A percentile compares a stretch with the other conserved stretches of the same genome.
These are phyloP conservation scores for Potentilla sterilis DNA, from an alignment of 306 rosid genomes.

Conservation along the genomic window DNA sequence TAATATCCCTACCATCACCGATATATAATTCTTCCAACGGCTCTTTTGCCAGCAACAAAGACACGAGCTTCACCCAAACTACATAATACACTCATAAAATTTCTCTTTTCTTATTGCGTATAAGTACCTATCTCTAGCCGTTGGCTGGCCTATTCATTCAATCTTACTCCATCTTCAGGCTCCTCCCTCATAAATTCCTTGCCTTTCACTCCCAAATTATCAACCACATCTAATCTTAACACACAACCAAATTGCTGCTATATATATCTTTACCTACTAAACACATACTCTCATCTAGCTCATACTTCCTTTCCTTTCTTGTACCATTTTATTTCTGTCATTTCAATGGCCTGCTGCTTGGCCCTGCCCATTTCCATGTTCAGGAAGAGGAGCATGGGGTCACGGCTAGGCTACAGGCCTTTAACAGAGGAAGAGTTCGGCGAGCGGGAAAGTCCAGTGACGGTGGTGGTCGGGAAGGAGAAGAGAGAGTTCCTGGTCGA, in stretches of 20 bases:
- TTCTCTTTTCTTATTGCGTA: not conserved
- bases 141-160: constrained; percentile 31
- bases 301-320: not conserved
- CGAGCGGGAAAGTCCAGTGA: constrained; percentile 45
- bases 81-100: not conserved
- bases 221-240: not conserved
- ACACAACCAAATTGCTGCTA: not conserved
- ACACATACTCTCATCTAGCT: not conserved
- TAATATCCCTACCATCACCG: not conserved
- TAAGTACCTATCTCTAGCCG: constrained; percentile 24
- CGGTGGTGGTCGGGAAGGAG: constrained; percentile 82
- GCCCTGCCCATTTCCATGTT: constrained; percentile 60
- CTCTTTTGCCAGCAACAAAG: not conserved
- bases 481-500: constrained; percentile 78
- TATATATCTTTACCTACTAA: not conserved
- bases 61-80: not conserved
- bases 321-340: not conserved
- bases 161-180: not conserved
- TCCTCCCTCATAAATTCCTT: constrained; percentile 21
- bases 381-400: constrained; percentile 46
- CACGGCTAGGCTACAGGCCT: constrained; percentile 45
- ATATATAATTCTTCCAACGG: constrained; percentile 12
- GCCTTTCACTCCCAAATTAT: constrained; percentile 25
- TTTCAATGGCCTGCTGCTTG: constrained; percentile 70
- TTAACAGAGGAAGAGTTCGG: constrained; percentile 32